Evolutionary conservation across 2,329 filamentous ascomycete genomes (phyloP).

Genomic region (Aspergillus ochraceus): DNA sequence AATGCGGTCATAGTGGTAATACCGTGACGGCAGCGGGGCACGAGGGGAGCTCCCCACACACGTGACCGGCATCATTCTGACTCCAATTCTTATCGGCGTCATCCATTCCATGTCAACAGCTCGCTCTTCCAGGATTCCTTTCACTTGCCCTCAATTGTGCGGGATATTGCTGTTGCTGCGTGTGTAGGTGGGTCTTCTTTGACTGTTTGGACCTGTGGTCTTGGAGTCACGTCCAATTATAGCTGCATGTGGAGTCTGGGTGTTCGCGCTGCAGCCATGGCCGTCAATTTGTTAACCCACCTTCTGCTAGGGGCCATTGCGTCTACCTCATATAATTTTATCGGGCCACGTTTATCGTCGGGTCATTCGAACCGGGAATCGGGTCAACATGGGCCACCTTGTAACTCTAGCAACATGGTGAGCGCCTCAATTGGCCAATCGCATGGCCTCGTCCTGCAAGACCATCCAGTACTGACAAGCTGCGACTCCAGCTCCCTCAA

Average conservation of each 20-base stretch:
- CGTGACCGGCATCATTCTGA: constrained; percentile 24
- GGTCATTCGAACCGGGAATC: neutral
- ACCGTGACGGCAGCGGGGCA: constrained; percentile 16
- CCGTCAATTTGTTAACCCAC: no score
- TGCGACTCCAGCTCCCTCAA: constrained; percentile 36
- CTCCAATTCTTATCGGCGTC: constrained; percentile 15
- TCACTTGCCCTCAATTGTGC: no score
- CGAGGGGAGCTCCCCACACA: constrained; percentile 25
- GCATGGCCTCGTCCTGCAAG: neutral
- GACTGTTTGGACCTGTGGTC: no score
- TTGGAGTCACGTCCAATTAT: no score
- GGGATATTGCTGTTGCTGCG: no score
- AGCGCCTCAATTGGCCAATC: constrained; percentile 2
- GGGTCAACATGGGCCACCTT: constrained; percentile 39
- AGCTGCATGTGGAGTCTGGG: no score
- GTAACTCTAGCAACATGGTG: constrained; percentile 48
- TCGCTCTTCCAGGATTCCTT: neutral
- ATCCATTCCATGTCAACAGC: neutral
- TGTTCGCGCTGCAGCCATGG: no score
- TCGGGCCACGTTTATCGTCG: no score
- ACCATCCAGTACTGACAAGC: constrained; percentile 9
- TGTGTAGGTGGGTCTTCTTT: no score
- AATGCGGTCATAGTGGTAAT: constrained; percentile 6
- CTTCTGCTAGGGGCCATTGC: no score
- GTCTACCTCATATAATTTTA: no score